phyloP scores from a whole-genome alignment of 179 eudicot genomes.

The Beta corolliflora region DNA sequence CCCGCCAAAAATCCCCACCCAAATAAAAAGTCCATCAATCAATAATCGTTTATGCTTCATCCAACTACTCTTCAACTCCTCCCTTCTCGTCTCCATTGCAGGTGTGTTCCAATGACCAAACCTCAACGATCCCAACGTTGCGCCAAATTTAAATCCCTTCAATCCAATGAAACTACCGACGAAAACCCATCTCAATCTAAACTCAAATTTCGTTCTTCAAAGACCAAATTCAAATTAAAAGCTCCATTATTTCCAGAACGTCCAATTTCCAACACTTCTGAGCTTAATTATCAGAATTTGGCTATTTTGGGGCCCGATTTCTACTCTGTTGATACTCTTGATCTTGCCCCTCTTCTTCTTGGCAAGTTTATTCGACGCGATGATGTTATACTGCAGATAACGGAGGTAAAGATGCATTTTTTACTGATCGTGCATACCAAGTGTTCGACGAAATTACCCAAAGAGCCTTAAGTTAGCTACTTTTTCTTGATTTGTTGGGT shows the following conservation, averaged over 20 bases:
- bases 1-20: no score
- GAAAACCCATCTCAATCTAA: slow-evolving; percentile 30
- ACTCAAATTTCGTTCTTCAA: slow-evolving; percentile 17
- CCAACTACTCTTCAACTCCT: slow-evolving; percentile 14
- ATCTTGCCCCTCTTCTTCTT: slow-evolving; percentile 89
- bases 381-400: slow-evolving; percentile 84
- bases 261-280: slow-evolving; percentile 25
- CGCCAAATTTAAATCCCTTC: not conserved
- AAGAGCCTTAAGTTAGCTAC: not conserved
- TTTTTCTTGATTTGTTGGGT: not conserved
- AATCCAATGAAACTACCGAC: slow-evolving; percentile 2
- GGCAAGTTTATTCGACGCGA: slow-evolving; percentile 79
- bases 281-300: slow-evolving; percentile 29
- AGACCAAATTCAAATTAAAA: slow-evolving; percentile 36
- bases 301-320: slow-evolving; percentile 48
- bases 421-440: slow-evolving; percentile 8
- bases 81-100: not conserved
- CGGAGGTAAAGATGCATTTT: slow-evolving; percentile 53
- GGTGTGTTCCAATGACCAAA: slow-evolving; percentile 30
- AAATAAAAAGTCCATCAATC: not conserved
- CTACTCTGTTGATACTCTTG: slow-evolving; percentile 76
- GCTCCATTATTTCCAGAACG: slow-evolving; percentile 27
- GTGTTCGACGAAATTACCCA: slow-evolving; percentile 30
- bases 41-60: not conserved
- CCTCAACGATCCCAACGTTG: slow-evolving; percentile 38